Evolutionary conservation across 2,329 filamentous ascomycete genomes (phyloP).

Genomic region (Trichothecium sympodiale): DNA sequence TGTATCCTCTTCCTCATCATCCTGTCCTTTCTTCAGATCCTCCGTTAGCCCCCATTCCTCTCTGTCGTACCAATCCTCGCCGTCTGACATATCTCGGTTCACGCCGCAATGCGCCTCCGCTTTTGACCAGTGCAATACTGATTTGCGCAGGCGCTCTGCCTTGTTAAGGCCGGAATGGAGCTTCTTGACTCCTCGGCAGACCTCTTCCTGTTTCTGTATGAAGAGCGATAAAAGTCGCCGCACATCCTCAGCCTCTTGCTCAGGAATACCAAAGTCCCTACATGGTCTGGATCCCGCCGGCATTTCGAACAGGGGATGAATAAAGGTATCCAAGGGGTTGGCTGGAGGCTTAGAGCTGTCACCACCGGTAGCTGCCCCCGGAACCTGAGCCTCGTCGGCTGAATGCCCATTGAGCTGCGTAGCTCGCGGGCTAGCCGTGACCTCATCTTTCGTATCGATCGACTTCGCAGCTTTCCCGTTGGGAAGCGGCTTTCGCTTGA

Average conservation of each 20-base stretch:
- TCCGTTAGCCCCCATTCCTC: conserved; percentile 68
- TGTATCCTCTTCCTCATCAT: conserved; percentile 70
- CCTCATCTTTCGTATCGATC: neutral
- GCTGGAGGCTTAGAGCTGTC: neutral
- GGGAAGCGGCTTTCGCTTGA: conserved; percentile 1
- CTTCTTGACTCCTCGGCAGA: conserved; percentile 57
- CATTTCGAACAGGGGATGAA: conserved; percentile 66
- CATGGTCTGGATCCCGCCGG: conserved; percentile 53
- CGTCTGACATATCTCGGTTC: conserved; percentile 70
- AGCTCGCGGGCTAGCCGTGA: no score
- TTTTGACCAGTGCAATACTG: conserved; percentile 65
- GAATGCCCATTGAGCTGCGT: no score
- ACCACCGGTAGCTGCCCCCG: neutral
- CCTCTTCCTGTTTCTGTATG: conserved; percentile 78
- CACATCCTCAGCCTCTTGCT: conserved; percentile 66
- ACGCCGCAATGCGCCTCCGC: conserved; percentile 61
- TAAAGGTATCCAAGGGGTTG: conserved; percentile 24
- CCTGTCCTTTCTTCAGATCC: conserved; percentile 69
- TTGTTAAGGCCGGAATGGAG: conserved; percentile 61
- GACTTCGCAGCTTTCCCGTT: conserved; percentile 1
- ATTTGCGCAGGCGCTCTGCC: conserved; percentile 60
- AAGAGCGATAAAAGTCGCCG: conserved; percentile 64
- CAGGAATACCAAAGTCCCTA: conserved; percentile 60
- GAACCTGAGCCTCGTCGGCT: neutral
- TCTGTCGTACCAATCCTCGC: conserved; percentile 81